Percentiles rank a stretch among this genome's conserved stretches.
phyloP scores from a whole-genome alignment of 768 basidiomycete genomes.

The Boletales sp. region DNA sequence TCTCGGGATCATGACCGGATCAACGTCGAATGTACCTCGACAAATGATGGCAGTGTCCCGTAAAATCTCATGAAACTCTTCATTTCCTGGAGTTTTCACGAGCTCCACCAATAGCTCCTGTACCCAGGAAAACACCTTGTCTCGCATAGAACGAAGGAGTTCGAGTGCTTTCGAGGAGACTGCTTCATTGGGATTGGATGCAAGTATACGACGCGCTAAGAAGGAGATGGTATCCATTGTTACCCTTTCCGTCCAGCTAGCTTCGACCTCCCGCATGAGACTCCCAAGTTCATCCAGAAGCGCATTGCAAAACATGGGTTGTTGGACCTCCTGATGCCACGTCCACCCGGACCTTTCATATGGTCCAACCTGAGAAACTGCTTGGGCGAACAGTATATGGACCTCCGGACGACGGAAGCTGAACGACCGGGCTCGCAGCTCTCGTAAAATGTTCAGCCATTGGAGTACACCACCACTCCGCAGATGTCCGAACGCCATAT shows the following conservation, averaged over 20 bases:
- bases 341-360: slow-evolving; percentile 14
- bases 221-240: slow-evolving; percentile 31
- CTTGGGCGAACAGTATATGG: slow-evolving; percentile 39
- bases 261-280: slow-evolving; percentile 31
- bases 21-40: slow-evolving; percentile 30
- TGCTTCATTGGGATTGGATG: slow-evolving; percentile 8
- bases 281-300: slow-evolving; percentile 33
- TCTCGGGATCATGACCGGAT: background rate
- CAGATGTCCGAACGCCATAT: slow-evolving; percentile 39
- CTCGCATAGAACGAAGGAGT: slow-evolving; percentile 30
- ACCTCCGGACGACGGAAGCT: slow-evolving; percentile 39
- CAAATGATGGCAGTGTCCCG: slow-evolving; percentile 19
- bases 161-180: slow-evolving; percentile 16
- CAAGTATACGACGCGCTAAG: slow-evolving; percentile 34
- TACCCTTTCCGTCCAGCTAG: slow-evolving; percentile 38
- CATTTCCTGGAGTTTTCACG: background rate
- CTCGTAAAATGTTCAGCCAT: slow-evolving; percentile 48
- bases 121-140: slow-evolving; percentile 34
- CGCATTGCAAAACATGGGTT: slow-evolving; percentile 29
- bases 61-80: slow-evolving; percentile 6
- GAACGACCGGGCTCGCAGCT: slow-evolving; percentile 35
- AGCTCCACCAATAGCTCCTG: slow-evolving; percentile 25
- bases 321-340: slow-evolving; percentile 39
- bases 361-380: slow-evolving; percentile 40
- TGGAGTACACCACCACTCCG: slow-evolving; percentile 44